Conservation (phyloP, 2,329 filamentous ascomycete species). For the Xylariaceae sp. region DNA sequence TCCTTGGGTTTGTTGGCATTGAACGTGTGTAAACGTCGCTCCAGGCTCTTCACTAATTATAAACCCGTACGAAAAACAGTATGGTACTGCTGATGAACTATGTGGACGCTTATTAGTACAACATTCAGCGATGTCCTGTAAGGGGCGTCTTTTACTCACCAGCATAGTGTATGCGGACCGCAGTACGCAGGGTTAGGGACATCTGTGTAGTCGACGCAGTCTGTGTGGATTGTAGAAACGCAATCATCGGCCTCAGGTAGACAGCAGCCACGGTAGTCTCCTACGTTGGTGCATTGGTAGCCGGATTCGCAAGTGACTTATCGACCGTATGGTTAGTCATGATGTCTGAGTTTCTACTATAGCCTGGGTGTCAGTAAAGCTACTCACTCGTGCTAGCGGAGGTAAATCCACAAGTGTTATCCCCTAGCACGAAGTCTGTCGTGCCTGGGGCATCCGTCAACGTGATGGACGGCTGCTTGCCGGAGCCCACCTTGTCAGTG, state of each 20-base stretch:
- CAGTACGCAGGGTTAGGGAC: conserved; percentile 24
- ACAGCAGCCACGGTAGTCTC: conserved; percentile 35
- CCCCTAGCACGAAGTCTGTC: conserved; percentile 27
- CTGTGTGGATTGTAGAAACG: conserved; percentile 32
- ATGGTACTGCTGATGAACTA: conserved; percentile 26
- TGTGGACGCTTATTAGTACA: not conserved
- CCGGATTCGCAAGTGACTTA: conserved; percentile 36
- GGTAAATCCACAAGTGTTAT: conserved; percentile 36
- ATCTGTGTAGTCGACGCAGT: conserved; percentile 29
- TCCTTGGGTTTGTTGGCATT: conserved; percentile 27
- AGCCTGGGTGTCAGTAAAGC: not conserved
- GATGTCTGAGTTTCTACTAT: not conserved
- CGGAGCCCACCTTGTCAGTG: conserved; percentile 5
- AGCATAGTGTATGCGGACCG: conserved; percentile 34
- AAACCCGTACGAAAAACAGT: conserved; percentile 34
- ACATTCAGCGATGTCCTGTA: not conserved
- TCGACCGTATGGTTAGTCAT: conserved; percentile 6
- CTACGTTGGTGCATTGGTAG: conserved; percentile 34
- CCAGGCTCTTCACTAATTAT: conserved; percentile 22
- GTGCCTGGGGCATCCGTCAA: conserved; percentile 6
- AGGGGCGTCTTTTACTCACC: conserved; percentile 25
- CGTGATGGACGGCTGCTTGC: conserved; percentile 20
- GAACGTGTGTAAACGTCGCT: conserved; percentile 31
- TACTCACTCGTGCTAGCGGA: conserved; percentile 31
- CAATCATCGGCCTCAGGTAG: conserved; percentile 26